Conservation (phyloP, 1,139 yeast species). For the Pichia sp. region DNA sequence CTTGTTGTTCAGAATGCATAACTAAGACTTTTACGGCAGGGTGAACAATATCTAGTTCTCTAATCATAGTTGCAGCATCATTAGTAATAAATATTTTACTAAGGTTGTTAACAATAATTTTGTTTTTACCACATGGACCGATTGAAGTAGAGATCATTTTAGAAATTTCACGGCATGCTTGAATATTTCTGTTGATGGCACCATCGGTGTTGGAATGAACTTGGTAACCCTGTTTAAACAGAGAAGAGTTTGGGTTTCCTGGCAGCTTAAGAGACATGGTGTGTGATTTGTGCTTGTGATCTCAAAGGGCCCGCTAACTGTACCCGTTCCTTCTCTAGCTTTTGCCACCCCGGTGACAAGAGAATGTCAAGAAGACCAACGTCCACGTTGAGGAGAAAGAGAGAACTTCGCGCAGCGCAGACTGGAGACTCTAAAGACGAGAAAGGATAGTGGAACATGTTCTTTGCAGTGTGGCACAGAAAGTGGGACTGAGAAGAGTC, state of each 20-base stretch:
- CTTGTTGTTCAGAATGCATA: conserved; percentile 97
- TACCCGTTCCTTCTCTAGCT: too few relatives aligned
- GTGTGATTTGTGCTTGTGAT: too few relatives aligned
- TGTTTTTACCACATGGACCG: conserved; percentile 97
- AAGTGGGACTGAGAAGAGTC: too few relatives aligned
- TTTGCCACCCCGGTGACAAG: too few relatives aligned
- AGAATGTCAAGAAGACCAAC: too few relatives aligned
- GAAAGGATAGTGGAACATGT: too few relatives aligned
- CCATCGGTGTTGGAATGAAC: conserved; percentile 88
- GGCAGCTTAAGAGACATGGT: conserved; percentile 86
- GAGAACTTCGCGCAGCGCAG: too few relatives aligned
- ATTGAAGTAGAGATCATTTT: conserved; percentile 88
- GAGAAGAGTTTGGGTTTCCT: conserved; percentile 86
- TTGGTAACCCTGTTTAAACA: conserved; percentile 95
- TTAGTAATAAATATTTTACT: conserved; percentile 86
- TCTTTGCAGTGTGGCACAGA: too few relatives aligned
- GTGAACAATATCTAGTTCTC: conserved; percentile 90
- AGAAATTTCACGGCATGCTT: conserved; percentile 90
- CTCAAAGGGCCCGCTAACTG: too few relatives aligned
- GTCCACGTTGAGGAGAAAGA: too few relatives aligned
- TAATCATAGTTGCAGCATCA: conserved; percentile 94
- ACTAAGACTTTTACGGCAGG: conserved; percentile 95
- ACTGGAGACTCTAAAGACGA: too few relatives aligned
- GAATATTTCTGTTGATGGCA: conserved; percentile 84
- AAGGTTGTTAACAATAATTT: conserved; percentile 80